Base-by-base conservation (phyloP, 1,284 basidiomycete species). In the Blastosporella zonata region DNA sequence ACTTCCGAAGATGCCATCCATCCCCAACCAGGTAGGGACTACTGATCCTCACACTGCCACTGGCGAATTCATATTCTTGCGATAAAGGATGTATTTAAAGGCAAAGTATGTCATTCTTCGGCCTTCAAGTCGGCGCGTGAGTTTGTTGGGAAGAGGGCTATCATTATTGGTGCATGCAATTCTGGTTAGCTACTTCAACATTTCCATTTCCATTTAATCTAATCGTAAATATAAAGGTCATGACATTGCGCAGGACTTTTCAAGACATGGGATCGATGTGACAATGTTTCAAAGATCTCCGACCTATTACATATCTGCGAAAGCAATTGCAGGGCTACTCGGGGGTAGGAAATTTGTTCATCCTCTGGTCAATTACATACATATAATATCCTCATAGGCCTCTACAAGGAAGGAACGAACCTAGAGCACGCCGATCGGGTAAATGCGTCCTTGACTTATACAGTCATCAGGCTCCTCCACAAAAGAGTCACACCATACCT, bases 141-240 rank as follows among this genome's bases (percentile, higher is more conserved):
- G 45, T 77, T 78, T 61, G 53, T 54, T 6, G 79, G 77, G 12
- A 84, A 84, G 67, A 79, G 77, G 52, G 81, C 79, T 1, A 74
- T 77, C 8, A 75, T 86, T 2, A 67, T 86, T 6, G 83, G 84
- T 0, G 72, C 81, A 21, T 78, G 79, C 46, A 84, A 79, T 22
- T 82, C 79, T 15, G 81, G 77, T 77, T 43, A 2, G 62, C 5
- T 48, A 31, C 35, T 3, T 18, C 20, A 29, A 8, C 13, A 13
- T 33, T 15, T 35, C 6, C 34, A n/a, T 17, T 12, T 20, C 7
- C 10, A 13, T 35, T n/a, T n/a, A n/a, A n/a, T n/a, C 17, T 23
- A 13, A 18, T 22, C 5, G 3, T 12, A 17, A 12, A 15, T 13
- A 20, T 52, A 15, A 25, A 64, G 59, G 46, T 2, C 62, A 62